Evolutionary conservation across 495 filamentous ascomycete species (phyloP).

Genomic region (Aspergillus heteromorphus): DNA sequence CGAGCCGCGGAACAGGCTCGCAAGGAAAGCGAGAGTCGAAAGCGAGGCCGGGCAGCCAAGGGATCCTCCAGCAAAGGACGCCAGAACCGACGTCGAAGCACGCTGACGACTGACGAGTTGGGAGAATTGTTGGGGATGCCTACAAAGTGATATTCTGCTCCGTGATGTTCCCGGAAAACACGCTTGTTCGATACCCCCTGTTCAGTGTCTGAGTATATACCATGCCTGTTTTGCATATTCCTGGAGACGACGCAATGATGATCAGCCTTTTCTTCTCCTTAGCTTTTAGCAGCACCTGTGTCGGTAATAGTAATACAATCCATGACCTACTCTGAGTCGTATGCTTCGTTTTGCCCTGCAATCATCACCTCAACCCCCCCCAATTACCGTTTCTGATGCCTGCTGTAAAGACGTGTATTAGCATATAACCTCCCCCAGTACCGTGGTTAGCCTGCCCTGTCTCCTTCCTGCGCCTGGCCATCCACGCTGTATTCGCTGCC

Average conservation of each 20-base stretch:
- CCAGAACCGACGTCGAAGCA: constrained; percentile 57
- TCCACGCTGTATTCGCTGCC: no score
- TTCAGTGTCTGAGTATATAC: constrained; percentile 2
- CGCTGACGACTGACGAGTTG: constrained; percentile 66
- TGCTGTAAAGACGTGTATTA: no score
- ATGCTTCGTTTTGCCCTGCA: no score
- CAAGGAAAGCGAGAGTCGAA: constrained; percentile 40
- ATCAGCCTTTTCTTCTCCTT: not conserved
- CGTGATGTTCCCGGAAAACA: not conserved
- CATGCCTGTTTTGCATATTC: not conserved
- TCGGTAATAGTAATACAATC: not conserved
- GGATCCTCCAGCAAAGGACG: constrained; percentile 34
- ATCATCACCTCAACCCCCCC: no score
- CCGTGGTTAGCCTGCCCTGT: no score
- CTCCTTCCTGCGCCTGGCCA: no score
- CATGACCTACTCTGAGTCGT: no score
- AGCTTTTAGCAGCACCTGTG: not conserved
- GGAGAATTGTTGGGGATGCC: constrained; percentile 53
- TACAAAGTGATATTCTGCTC: not conserved
- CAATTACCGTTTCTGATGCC: no score
- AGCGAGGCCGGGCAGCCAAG: constrained; percentile 39
- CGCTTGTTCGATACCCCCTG: not conserved
- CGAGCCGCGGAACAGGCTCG: constrained; percentile 31
- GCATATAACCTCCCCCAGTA: no score
- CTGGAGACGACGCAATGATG: not conserved